These are phyloP conservation scores for Psilocybe mexicana DNA, from an alignment of 1,284 basidiomycete species.

Conservation along the genomic window DNA sequence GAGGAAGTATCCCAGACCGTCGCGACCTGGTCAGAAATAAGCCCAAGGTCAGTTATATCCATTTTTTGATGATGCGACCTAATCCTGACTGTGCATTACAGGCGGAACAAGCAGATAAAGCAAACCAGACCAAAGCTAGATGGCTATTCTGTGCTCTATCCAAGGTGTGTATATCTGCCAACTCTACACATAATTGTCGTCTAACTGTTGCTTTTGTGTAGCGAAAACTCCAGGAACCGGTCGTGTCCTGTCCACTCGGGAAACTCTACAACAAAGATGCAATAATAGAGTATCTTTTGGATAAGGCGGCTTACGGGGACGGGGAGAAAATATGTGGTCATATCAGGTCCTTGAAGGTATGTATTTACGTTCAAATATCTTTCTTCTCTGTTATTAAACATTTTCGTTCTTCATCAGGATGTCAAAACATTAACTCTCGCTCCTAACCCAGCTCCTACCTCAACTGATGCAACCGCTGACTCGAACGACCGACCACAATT, in stretches of 20 bases:
- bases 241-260: conserved; percentile 87
- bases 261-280: conserved; percentile 95
- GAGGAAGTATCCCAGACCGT: conserved; percentile 84
- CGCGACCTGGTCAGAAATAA: conserved; percentile 76
- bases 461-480: conserved; percentile 37
- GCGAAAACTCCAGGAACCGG: conserved; percentile 81
- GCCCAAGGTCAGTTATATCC: conserved; percentile 50
- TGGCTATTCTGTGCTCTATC: conserved; percentile 93
- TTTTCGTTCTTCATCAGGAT: conserved; percentile 53
- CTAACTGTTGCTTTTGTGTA: conserved; percentile 29
- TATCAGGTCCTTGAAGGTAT: conserved; percentile 83
- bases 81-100: conserved; percentile 25
- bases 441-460: conserved; percentile 57
- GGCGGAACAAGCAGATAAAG: conserved; percentile 84
- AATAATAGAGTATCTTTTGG: conserved; percentile 83
- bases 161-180: conserved; percentile 54
- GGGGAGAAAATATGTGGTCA: conserved; percentile 86
- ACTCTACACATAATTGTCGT: neutral
- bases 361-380: conserved; percentile 24
- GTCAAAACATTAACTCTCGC: conserved; percentile 82
- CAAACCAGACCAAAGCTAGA: conserved; percentile 80
- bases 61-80: neutral
- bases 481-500: conserved; percentile 62
- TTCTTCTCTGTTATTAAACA: neutral
- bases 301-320: conserved; percentile 77